Percentiles rank a stretch among this genome's conserved stretches.
Evolutionary conservation across 768 basidiomycete genomes (phyloP).

Genomic region (Trametes cubensis): DNA sequence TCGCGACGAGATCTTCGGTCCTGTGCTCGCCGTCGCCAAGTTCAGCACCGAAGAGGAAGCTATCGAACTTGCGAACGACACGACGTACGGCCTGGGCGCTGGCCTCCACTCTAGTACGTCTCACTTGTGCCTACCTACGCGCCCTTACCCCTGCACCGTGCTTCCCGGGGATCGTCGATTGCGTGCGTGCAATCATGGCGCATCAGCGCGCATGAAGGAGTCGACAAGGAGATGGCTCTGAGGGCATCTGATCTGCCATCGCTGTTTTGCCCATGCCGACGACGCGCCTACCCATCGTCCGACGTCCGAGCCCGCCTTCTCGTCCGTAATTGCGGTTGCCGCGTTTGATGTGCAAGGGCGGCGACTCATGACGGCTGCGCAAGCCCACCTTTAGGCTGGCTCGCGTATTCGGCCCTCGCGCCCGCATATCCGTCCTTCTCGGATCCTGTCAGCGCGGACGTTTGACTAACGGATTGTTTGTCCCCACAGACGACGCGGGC

Average conservation of each 20-base stretch:
- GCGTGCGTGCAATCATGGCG: background rate
- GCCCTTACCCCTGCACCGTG: constrained; percentile 1
- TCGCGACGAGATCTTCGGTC: constrained; percentile 82
- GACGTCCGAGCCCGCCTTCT: background rate
- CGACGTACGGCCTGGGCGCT: constrained; percentile 88
- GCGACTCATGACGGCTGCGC: too few relatives aligned
- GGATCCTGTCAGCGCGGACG: background rate
- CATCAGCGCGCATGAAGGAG: background rate
- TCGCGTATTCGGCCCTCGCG: too few relatives aligned
- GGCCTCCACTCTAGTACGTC: constrained; percentile 83
- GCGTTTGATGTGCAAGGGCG: background rate
- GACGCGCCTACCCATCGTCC: background rate
- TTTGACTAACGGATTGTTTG: constrained; percentile 23
- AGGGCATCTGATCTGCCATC: background rate
- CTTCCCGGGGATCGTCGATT: background rate
- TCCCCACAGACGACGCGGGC: constrained; percentile 64
- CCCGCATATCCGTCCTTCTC: background rate
- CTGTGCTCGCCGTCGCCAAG: constrained; percentile 80
- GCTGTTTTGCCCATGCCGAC: background rate
- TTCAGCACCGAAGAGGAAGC: constrained; percentile 91
- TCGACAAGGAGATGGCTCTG: background rate
- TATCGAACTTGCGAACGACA: constrained; percentile 82
- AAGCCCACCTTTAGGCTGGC: too few relatives aligned
- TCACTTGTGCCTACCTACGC: background rate
- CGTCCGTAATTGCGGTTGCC: background rate